Conservation (phyloP, 495 filamentous ascomycete genomes). For the Penicillium coprophilum region DNA sequence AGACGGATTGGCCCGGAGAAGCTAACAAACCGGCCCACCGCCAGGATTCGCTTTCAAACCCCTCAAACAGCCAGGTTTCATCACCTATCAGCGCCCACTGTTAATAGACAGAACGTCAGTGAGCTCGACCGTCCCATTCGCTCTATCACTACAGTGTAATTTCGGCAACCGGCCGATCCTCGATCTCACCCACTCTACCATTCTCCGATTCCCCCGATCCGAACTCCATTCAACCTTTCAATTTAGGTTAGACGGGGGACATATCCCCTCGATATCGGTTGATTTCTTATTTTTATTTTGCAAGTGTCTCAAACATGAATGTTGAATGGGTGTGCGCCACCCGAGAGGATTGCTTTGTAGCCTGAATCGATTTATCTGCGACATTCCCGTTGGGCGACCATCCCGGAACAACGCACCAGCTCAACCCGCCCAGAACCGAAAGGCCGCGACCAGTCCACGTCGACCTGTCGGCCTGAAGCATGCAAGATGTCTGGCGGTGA, state of each 20-base stretch:
- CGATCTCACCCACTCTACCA: background rate
- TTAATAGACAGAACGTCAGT: constrained; percentile 26
- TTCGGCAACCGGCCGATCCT: constrained; percentile 18
- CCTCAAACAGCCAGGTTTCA: constrained; percentile 9
- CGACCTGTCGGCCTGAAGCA: constrained; percentile 34
- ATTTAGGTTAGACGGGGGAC: background rate
- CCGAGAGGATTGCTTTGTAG: constrained; percentile 46
- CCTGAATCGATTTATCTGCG: constrained; percentile 39
- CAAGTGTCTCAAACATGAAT: constrained; percentile 38
- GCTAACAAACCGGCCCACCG: constrained; percentile 27
- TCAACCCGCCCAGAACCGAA: constrained; percentile 34
- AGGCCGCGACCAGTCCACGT: constrained; percentile 34
- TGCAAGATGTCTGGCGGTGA: constrained; percentile 51
- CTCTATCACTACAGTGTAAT: constrained; percentile 7
- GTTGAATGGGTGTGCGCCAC: constrained; percentile 41
- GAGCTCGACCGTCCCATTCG: constrained; percentile 25
- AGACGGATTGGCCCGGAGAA: constrained; percentile 14
- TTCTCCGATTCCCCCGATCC: constrained; percentile 6
- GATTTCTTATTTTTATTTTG: background rate
- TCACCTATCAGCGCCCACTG: constrained; percentile 22
- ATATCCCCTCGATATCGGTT: constrained; percentile 3
- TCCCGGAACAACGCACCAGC: constrained; percentile 49
- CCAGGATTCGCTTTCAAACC: constrained; percentile 12
- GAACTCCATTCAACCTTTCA: background rate
- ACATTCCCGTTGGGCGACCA: constrained; percentile 43